Conservation (phyloP, 371 early-diverging fungal genomes). For the Cladochytrium tenue region DNA sequence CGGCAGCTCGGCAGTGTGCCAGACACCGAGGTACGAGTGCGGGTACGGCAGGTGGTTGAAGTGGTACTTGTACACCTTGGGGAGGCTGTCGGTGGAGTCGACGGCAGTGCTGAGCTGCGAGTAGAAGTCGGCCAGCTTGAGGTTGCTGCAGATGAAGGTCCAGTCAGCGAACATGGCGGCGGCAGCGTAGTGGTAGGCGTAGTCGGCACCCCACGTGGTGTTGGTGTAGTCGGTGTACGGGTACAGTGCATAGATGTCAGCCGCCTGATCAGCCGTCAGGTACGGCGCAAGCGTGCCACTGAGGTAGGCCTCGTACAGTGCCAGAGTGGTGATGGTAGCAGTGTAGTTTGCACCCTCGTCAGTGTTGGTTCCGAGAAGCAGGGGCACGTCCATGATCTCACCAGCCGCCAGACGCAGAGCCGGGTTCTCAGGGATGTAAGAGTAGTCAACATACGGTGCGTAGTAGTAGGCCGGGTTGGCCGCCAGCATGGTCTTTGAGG, state of each 20-base stretch:
- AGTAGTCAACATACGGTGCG: neutral
- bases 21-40: neutral
- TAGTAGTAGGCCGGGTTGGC: no score
- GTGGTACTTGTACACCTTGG: neutral
- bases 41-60: constrained; percentile 4
- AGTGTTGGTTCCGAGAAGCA: neutral
- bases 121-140: neutral
- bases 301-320: neutral
- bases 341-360: neutral
- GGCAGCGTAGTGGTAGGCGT: neutral
- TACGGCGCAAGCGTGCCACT: neutral
- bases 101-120: neutral
- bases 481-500: no score
- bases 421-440: neutral
- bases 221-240: neutral
- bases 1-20: neutral
- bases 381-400: neutral
- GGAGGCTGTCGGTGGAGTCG: neutral
- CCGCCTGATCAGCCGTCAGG: neutral
- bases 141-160: neutral
- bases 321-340: neutral
- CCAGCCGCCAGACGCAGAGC: neutral
- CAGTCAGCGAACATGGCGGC: neutral
- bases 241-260: neutral
- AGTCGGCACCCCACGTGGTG: neutral